A percentile compares a stretch with the other conserved stretches of the same genome.
Conservation (phyloP, 2,329 filamentous ascomycete species). For the Trichoderma endophyticum region DNA sequence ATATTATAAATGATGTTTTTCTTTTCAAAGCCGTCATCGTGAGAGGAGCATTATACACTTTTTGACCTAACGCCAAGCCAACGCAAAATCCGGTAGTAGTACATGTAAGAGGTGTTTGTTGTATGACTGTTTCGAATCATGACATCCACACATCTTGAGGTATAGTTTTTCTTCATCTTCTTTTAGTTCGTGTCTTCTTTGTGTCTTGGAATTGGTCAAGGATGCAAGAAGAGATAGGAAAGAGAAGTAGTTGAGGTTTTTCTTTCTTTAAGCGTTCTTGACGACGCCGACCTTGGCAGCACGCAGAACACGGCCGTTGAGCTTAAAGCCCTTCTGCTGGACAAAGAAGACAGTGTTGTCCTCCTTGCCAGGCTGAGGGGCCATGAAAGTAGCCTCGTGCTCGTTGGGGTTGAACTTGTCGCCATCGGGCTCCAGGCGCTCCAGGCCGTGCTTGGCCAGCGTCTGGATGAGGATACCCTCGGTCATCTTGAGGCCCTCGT, state of each 20-base stretch:
- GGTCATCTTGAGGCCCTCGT: conserved; percentile 93
- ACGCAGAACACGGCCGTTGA: conserved; percentile 85
- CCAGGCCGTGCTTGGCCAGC: conserved; percentile 88
- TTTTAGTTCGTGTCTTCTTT: neutral
- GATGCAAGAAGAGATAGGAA: neutral
- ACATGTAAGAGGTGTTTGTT: conserved; percentile 31
- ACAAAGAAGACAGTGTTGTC: conserved; percentile 87
- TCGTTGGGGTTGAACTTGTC: conserved; percentile 95
- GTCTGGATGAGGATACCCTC: conserved; percentile 83
- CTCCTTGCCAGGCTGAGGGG: conserved; percentile 81
- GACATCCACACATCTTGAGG: neutral
- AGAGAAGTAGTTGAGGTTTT: neutral
- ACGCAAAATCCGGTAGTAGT: conserved; percentile 30
- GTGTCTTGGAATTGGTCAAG: neutral
- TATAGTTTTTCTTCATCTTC: conserved; percentile 14
- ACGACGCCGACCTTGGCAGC: conserved; percentile 96
- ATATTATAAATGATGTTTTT: conserved; percentile 1
- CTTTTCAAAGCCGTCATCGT: conserved; percentile 34
- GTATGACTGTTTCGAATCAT: neutral
- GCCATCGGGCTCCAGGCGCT: conserved; percentile 77
- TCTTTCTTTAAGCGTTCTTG: conserved; percentile 62
- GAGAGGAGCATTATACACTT: conserved; percentile 47
- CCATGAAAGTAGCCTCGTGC: conserved; percentile 96
- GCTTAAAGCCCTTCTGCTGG: conserved; percentile 92
- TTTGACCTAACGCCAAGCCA: conserved; percentile 36